Evolutionary conservation across 306 rosid genomes (phyloP), one percentile per base, ranked within the genome.

Genomic region (Biancaea sappan): DNA sequence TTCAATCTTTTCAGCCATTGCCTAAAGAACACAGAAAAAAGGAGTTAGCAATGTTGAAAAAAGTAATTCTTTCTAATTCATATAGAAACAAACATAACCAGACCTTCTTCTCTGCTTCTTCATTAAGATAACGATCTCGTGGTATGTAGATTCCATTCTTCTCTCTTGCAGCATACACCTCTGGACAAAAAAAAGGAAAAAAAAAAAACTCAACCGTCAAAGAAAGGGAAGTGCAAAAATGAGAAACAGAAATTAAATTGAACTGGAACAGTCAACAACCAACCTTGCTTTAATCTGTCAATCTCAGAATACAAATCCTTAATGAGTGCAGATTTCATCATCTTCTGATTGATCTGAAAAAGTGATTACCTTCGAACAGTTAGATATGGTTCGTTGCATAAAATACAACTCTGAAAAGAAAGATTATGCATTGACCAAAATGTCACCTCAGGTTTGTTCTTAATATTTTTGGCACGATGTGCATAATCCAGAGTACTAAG

Each of bases 91-190:
- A 28, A 35, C 8, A 9, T 3, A 75, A 57, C 29, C 43, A 57
- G 72, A 95, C 99, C 98, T 92, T 95, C 86, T 95, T 95, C 84
- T 95, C 99, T 38, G 96, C 93, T 85, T 95, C 99, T 81, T 95
- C 99, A 11, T 79, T 47, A 82, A 95, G 98, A 80, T 90, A 95
- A 66, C 99, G 98, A 84, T 95, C 99, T 19, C 99, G 99, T 21
- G 99, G 99, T 77, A 95, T 89, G 65, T 95, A 95, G 86, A 95
- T 95, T 78, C 99, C 99, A 50, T 95, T 95, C 88, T 95, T 95
- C 84, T 95, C 99, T 83, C 99, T 85, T 63, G 99, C 97, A 82
- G 99, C 99, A 83, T 86, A 92, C 54, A 95, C 99, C 96, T 95
- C 98, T 95, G 77, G 7, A 38, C 13, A 72, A 71, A 19, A 66